Base-by-base conservation (phyloP, 305 asterid genomes). In the Stenogyne calaminthoides region DNA sequence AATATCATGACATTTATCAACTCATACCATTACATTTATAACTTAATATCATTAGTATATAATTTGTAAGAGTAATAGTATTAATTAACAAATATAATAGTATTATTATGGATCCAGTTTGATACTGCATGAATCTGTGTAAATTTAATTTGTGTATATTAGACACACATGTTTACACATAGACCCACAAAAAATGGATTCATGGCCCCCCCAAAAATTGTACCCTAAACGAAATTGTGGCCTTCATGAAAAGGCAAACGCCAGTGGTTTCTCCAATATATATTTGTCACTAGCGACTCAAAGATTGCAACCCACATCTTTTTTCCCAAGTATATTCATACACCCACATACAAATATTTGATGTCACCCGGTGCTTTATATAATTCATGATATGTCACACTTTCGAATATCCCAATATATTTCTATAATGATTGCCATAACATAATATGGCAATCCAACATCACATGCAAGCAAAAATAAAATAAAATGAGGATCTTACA, bases 201-300 rank as follows among this genome's bases (percentile, higher is more conserved):
- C 32, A 27, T 27, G 32, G 29, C 29, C 29, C 29, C 29, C 29
- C 29, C n/a, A n/a, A 25, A 25, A 25, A 25, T 25, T 27, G 32
- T 27, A 2, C 5, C 32, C 32, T 3, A 27, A 49, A 47, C 27
- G n/a, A 44, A 29, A 36, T 29, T 68, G 19, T 61, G 60, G 32
- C 64, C 54, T 78, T 57, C 6, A 36, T 51, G 15, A 47, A 16
- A 64, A 51, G 22, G 57, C 58, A 8, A 69, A 32, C 61, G 73
- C 80, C 73, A 80, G 40, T 70, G 49, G 70, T 62, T 77, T 75
- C 76, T 67, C 81, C 64, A 70, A 27, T 51, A 67, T 25, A 69
- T 22, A 65, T 56, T 71, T 66, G 68, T 64, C 78, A 69, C 40
- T 49, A 58, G 27, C 61, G 29, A 20, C 25, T 59, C 66, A 62